These are phyloP conservation scores for Scedosporium boydii DNA, from an alignment of 2,329 filamentous ascomycete genomes.

Conservation along the genomic window DNA sequence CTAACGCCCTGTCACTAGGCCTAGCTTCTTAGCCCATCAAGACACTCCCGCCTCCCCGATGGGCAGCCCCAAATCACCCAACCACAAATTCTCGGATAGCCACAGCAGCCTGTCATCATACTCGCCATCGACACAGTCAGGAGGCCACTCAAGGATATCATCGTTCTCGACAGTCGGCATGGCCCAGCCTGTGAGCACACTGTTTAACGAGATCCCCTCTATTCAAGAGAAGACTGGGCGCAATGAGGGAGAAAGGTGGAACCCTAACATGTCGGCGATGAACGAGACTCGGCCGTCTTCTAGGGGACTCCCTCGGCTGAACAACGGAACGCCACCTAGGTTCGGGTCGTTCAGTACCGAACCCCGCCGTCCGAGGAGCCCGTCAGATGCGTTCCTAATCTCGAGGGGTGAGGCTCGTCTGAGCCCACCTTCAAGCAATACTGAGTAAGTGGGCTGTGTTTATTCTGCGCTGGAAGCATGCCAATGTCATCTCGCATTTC, in stretches of 20 bases:
- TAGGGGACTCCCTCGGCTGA: not conserved
- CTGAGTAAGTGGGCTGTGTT: not conserved
- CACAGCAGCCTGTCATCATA: conserved; percentile 42
- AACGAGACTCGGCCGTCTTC: not conserved
- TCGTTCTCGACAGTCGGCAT: conserved; percentile 42
- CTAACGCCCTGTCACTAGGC: conserved; percentile 8
- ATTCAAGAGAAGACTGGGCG: conserved; percentile 25
- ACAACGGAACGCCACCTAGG: not conserved
- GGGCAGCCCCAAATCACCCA: conserved; percentile 15
- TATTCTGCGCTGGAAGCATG: not conserved
- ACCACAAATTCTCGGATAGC: conserved; percentile 39
- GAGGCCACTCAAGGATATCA: conserved; percentile 41
- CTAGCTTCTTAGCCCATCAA: conserved; percentile 11
- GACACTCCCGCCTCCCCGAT: conserved; percentile 22
- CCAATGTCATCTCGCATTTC: not conserved
- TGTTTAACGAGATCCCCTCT: conserved; percentile 26
- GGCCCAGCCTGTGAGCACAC: conserved; percentile 22
- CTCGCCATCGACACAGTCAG: conserved; percentile 34
- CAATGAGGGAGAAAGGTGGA: not conserved
- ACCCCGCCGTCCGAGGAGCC: conserved; percentile 11
- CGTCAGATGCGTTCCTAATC: conserved; percentile 18
- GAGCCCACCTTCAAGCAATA: not conserved
- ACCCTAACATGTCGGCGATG: not conserved
- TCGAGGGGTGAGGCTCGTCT: conserved; percentile 5
- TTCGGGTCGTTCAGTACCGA: conserved; percentile 4